phyloP scores from a whole-genome alignment of 2,329 filamentous ascomycete genomes.

The Fusarium sp. region DNA sequence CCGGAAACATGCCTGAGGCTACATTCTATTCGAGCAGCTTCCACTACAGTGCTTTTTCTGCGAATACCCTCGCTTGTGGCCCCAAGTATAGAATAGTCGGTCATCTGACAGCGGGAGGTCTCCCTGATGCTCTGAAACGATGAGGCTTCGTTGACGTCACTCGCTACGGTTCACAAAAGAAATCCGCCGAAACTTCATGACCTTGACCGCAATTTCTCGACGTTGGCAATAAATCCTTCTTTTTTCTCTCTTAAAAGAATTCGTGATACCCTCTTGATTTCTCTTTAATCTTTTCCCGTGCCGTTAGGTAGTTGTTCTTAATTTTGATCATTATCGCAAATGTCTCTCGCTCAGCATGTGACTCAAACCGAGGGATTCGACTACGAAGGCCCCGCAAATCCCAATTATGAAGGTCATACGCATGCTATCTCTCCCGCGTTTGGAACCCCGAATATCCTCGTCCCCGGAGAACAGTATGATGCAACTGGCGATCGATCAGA shows the following conservation, averaged over 20 bases:
- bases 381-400: conserved; percentile 51
- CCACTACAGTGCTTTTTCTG: background rate
- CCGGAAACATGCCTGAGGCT: conserved; percentile 24
- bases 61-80: conserved; percentile 25
- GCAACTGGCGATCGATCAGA: conserved; percentile 28
- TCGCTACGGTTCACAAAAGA: conserved; percentile 12
- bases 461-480: conserved; percentile 12
- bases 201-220: conserved; percentile 6
- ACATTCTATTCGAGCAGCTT: background rate
- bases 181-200: conserved; percentile 19
- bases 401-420: conserved; percentile 32
- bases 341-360: conserved; percentile 62
- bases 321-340: conserved; percentile 31
- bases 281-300: background rate
- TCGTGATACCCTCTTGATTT: background rate
- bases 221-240: background rate
- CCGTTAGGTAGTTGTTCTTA: background rate
- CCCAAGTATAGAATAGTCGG: conserved; percentile 4
- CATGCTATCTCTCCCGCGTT: conserved; percentile 1
- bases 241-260: background rate
- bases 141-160: conserved; percentile 37
- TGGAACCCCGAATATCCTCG: background rate
- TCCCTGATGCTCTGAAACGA: background rate
- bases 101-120: conserved; percentile 13
- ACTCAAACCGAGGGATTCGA: conserved; percentile 60